Evolutionary conservation across 176 grass and related monocot genomes (phyloP), one percentile per base, ranked within the genome.

Genomic region (Urochloa ruziziensis): DNA sequence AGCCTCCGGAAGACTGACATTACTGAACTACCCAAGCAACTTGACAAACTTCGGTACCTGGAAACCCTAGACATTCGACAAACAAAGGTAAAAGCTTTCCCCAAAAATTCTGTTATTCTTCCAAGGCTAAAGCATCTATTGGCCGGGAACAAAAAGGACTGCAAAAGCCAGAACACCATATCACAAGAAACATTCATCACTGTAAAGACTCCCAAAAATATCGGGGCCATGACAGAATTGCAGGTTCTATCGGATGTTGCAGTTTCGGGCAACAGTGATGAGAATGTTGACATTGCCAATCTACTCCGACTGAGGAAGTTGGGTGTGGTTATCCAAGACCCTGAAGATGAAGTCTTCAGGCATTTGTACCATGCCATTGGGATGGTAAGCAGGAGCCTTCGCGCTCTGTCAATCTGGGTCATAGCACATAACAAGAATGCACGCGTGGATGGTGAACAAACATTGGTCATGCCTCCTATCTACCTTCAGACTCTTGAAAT

Each of bases 31-130:
- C 86, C 86, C 5, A 68, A 70, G 4, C 40, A 78, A 0, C 18
- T 88, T 12, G 35, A 14, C 4, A 78, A 70, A 18, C 86, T 88
- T 29, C 12, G 6, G 29, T 27, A 23, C 21, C 49, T 88, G 1
- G 70, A 83, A 11, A 78, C 47, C 2, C 4, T 88, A 12, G 79
- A 77, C 19, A 67, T 88, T n/a, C 32, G 86, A 27, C 3, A 49
- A 49, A 88, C 70, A 12, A 30, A 39, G 5, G n/a, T 88, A 28
- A 11, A 36, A 3, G 34, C 29, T 33, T 63, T 63, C 29, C 5
- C 28, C 0, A 58, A 44, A 6, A 63, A 63, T 32, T 34, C n/a
- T 1, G 2, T 36, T 21, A 3, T 25, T 1, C 70, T 88, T 7
- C 65, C 61, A 7, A 60, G 39, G 23, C 34, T 88, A 21, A 82